phyloP scores from a whole-genome alignment of 495 filamentous ascomycete genomes.

The Daldinia loculata region DNA sequence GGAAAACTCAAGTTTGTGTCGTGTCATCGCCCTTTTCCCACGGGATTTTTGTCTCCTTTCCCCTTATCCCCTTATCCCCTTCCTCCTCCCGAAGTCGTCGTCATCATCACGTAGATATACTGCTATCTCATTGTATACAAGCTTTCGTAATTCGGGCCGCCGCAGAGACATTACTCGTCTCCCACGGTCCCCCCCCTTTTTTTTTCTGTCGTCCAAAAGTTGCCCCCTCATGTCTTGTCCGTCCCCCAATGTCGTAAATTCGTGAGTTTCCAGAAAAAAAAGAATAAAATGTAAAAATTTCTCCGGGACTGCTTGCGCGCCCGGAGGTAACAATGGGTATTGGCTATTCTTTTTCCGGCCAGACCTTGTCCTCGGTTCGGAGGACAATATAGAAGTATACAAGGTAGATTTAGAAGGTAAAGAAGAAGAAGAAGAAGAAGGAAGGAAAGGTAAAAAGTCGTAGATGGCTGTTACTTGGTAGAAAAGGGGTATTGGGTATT shows the following conservation, averaged over 20 bases:
- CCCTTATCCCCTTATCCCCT: background rate
- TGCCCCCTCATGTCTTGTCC: conserved; percentile 24
- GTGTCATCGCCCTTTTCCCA: conserved; percentile 3
- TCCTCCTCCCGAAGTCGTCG: background rate
- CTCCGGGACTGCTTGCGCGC: conserved; percentile 29
- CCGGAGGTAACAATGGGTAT: conserved; percentile 23
- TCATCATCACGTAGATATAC: conserved; percentile 8
- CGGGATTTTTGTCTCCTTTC: conserved; percentile 14
- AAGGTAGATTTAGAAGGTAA: conserved; percentile 11
- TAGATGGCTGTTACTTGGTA: conserved; percentile 13
- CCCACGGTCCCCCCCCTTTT: background rate
- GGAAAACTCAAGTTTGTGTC: conserved; percentile 8
- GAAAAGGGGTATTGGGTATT: conserved; percentile 10
- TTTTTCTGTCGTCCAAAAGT: conserved; percentile 32
- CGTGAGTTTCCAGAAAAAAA: background rate
- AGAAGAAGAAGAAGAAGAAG: conserved; percentile 18
- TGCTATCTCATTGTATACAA: conserved; percentile 40
- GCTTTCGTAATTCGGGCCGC: conserved; percentile 12
- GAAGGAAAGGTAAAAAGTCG: background rate
- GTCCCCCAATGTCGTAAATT: conserved; percentile 39
- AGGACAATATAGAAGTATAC: conserved; percentile 32
- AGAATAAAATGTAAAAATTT: conserved; percentile 6
- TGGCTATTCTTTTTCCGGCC: conserved; percentile 26
- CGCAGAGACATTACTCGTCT: conserved; percentile 19
- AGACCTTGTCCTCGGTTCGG: background rate